Evolutionary conservation across 257 asterid species (phyloP).

Genomic region (Parsonsia alboflavescens): DNA sequence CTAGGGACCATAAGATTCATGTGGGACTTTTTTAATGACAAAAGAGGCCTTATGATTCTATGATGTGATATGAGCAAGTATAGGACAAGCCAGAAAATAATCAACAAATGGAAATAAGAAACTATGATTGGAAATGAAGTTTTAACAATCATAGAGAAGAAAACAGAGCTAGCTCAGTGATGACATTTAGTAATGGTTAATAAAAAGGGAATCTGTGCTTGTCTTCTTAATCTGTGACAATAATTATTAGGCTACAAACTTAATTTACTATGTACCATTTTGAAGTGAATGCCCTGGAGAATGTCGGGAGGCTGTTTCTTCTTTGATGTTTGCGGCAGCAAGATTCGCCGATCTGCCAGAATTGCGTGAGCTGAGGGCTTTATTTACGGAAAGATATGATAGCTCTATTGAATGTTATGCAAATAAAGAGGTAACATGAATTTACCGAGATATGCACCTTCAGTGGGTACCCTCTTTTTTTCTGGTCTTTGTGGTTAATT

Average conservation of each 20-base stretch:
- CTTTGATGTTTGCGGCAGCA: constrained; percentile 83
- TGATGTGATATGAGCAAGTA: too few species aligned
- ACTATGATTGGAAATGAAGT: too few species aligned
- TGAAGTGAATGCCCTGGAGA: constrained; percentile 90
- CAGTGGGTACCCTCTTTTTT: background rate
- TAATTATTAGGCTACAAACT: background rate
- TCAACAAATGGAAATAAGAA: background rate
- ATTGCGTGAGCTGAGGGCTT: constrained; percentile 60
- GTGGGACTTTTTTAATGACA: too few species aligned
- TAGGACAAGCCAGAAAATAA: background rate
- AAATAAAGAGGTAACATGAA: constrained; percentile 51
- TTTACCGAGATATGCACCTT: background rate
- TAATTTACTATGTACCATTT: background rate
- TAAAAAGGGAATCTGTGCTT: background rate
- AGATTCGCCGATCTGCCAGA: constrained; percentile 89
- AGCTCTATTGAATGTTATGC: constrained; percentile 42
- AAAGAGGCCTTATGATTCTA: too few species aligned
- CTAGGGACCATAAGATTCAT: too few species aligned
- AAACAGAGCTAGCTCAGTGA: background rate
- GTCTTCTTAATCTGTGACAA: too few species aligned
- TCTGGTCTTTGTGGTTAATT: background rate
- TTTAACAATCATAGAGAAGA: background rate
- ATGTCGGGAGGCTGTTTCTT: constrained; percentile 75
- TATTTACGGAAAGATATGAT: constrained; percentile 64
- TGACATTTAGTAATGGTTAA: background rate